Evolutionary conservation across 371 early-diverging fungal species (phyloP).

Genomic region (Haplosporangium sp.): DNA sequence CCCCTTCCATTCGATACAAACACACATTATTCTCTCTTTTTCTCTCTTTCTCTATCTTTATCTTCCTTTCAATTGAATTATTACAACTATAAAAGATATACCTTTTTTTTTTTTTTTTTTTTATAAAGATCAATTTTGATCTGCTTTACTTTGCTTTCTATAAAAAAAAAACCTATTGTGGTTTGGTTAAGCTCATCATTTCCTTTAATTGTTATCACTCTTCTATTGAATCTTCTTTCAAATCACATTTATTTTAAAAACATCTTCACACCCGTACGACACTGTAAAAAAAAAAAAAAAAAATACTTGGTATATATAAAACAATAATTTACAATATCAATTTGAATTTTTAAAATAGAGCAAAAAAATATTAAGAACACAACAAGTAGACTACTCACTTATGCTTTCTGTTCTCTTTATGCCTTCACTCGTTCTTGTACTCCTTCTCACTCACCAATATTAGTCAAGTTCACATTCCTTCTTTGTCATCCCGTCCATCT

Average conservation of each 20-base stretch:
- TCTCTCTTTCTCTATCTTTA: neutral
- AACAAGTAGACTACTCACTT: neutral
- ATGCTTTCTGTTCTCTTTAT: conserved; percentile 9
- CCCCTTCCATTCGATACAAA: conserved; percentile 7
- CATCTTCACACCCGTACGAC: too few relatives aligned
- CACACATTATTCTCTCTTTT: neutral
- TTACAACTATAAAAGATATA: neutral
- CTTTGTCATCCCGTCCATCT: conserved; percentile 8
- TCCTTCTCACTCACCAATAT: conserved; percentile 5
- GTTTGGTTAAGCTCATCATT: conserved; percentile 11
- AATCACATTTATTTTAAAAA: neutral
- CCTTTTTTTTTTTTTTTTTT: neutral
- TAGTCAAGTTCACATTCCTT: conserved; percentile 11
- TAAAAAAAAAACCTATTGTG: neutral
- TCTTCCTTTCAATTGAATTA: neutral
- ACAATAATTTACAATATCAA: neutral
- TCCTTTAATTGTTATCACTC: neutral
- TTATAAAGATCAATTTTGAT: conserved; percentile 16
- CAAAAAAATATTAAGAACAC: neutral
- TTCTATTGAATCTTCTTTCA: neutral
- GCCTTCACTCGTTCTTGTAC: neutral
- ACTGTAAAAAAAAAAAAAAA: too few relatives aligned
- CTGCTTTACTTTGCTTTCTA: conserved; percentile 15
- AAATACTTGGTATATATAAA: neutral
- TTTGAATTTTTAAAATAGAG: neutral